Evolutionary conservation across 768 basidiomycete genomes (phyloP), one percentile per base, ranked within the genome.

Genomic region (Royoungia palumana): DNA sequence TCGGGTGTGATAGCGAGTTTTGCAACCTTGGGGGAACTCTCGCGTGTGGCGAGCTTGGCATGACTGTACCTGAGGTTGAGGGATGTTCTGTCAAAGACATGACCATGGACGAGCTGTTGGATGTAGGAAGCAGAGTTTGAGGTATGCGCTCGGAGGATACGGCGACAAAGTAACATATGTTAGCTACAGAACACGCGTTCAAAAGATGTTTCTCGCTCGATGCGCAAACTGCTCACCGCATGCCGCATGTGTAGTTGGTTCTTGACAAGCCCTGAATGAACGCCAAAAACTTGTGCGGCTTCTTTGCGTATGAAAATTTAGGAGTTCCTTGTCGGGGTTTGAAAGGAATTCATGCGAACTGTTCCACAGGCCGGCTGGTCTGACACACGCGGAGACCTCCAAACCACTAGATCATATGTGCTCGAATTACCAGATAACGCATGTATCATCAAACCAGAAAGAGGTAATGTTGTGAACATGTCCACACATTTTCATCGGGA

Each of bases 101-200:
- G 56, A 43, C 38, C 39, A 50, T 50, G 56, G 44, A 54, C 30
- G 50, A 65, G 35, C 47, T 45, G 65, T 55, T 54, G 58, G 25
- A 55, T 45, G 37, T 54, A 47, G 38, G 56, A 54, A 45, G 47
- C 35, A 46, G 63, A 49, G 57, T 65, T 70, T 47, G 61, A 63
- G 58, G 70, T 63, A 67, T 72, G 70, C 68, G 72, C 71, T 77
- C 72, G 72, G 57, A 72, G 70, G 61, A 75, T 68, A 71, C 70
- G 76, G 70, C 81, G 83, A 76, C 83, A 82, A 80, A 81, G 75
- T 72, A 76, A 83, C 83, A 86, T 86, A 82, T 79, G 82, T 86
- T 75, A 86, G 71, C 83, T 80, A 54, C 40, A 25, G 38, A 51
- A 27, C 21, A 25, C 17, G 16, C 14, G 22, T 38, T 61, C 34